Evolutionary conservation across 805 yeast species (phyloP).

Genomic region (Phaffomyces opuntiae): DNA sequence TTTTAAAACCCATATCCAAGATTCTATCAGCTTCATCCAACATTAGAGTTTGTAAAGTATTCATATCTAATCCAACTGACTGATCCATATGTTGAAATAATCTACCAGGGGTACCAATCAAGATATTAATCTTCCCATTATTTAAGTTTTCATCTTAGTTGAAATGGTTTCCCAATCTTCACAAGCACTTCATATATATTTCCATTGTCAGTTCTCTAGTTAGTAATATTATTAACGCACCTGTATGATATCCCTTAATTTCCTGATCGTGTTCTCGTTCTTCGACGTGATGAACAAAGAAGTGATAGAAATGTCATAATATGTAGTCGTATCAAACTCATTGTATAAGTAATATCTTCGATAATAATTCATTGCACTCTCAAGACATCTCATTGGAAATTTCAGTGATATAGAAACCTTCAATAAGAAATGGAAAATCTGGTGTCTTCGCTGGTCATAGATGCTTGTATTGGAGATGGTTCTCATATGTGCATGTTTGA

Average conservation of each 20-base stretch:
- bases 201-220: constrained; percentile 68
- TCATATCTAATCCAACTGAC: constrained; percentile 49
- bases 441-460: constrained; percentile 45
- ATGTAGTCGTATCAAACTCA: constrained; percentile 44
- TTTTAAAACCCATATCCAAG: constrained; percentile 70
- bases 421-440: constrained; percentile 47
- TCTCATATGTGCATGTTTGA: constrained; percentile 41
- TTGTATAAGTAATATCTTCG: constrained; percentile 68
- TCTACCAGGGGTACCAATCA: constrained; percentile 93
- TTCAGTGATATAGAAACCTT: constrained; percentile 47
- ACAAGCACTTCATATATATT: constrained; percentile 63
- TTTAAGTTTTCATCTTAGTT: too few relatives aligned
- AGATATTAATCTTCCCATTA: constrained; percentile 60
- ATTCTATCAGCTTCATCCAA: constrained; percentile 93
- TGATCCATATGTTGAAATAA: constrained; percentile 67
- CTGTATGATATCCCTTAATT: constrained; percentile 59
- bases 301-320: constrained; percentile 60
- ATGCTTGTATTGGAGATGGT: constrained; percentile 46
- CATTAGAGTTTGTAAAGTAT: constrained; percentile 67
- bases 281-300: constrained; percentile 67
- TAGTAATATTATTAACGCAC: constrained; percentile 66
- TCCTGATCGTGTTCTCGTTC: constrained; percentile 79
- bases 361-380: constrained; percentile 63
- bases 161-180: constrained; percentile 51
- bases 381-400: constrained; percentile 64